Percentiles rank a stretch among this genome's conserved stretches.
These are phyloP conservation scores for Botrytis hyacinthi DNA, from an alignment of 2,329 filamentous ascomycete genomes.

Conservation along the genomic window DNA sequence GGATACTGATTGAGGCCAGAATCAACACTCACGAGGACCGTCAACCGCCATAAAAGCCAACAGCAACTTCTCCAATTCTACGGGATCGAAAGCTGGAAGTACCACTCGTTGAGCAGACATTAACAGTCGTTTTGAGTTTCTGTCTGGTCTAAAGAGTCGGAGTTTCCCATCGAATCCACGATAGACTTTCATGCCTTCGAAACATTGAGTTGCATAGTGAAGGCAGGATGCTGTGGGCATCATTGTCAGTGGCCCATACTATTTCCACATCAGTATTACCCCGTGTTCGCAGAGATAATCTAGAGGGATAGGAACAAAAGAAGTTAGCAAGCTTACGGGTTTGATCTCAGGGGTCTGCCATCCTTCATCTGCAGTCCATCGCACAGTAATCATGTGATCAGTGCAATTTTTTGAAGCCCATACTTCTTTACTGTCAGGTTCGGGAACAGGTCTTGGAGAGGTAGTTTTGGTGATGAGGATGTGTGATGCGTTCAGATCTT, in stretches of 20 bases:
- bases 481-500: conserved; percentile 55
- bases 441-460: conserved; percentile 49
- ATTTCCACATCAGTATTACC: background rate
- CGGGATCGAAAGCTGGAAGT: conserved; percentile 68
- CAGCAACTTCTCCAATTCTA: conserved; percentile 73
- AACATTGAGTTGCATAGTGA: conserved; percentile 26
- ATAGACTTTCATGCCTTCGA: conserved; percentile 64
- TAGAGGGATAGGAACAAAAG: background rate
- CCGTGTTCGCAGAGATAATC: background rate
- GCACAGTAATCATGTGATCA: conserved; percentile 76
- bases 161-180: conserved; percentile 52
- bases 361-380: conserved; percentile 63
- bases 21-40: conserved; percentile 46
- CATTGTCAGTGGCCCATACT: conserved; percentile 16
- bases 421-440: conserved; percentile 23
- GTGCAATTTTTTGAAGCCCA: conserved; percentile 48
- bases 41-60: conserved; percentile 69
- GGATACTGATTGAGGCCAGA: background rate
- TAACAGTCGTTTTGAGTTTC: conserved; percentile 51
- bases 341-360: conserved; percentile 70
- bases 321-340: conserved; percentile 59
- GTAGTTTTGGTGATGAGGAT: conserved; percentile 52
- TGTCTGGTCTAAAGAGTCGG: conserved; percentile 32
- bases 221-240: conserved; percentile 25
- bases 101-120: conserved; percentile 65